Base-by-base conservation (phyloP, 768 basidiomycete genomes). In the Psilocybe cubensis region DNA sequence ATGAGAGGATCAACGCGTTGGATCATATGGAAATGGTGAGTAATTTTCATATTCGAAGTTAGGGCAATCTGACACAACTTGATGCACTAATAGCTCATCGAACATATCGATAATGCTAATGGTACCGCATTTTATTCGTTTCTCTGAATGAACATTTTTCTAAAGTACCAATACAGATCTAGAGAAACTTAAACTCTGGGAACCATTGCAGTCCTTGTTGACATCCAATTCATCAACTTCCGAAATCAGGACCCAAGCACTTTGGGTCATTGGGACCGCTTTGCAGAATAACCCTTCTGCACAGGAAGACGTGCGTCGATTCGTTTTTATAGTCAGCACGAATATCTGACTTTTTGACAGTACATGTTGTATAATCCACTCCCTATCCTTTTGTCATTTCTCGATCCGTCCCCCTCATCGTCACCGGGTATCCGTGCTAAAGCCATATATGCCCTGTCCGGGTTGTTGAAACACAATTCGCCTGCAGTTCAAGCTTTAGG, bases 41-140 rank as follows among this genome's bases (percentile, higher is more conserved):
- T 68, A 9, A 24, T 3, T 11, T 11, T 38, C 27, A 12, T 4
- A 35, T 21, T 28, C 8, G 1, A 47, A 28, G 57, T 49, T 50
- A 51, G 20, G 18, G 8, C 14, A 14, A 42, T 50, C 42, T 28
- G 27, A 29, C 33, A 12, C 25, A 20, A 40, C 35, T 1, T 24
- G 59, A 44, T 38, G 11, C 46, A 24, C n/a, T n/a, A n/a, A n/a
- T 62, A 95, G 94, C 77, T 96, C 25, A 79, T 96, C 54, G 92
- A 96, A 70, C 83, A 83, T 38, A 92, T 96, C 52, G 94, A 96
- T 65, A 96, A 96, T 69, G 94, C 94, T 0, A 96, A 94, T 67
- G 83, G 94, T 88, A n/a, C n/a, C n/a, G n/a, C n/a, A 66, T 43
- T 56, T 68, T 56, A 23, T 8, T 27, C 14, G 17, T 40, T 59